phyloP scores from a whole-genome alignment of 2,329 filamentous ascomycete genomes.

The Alternaria novae-zelandiae region DNA sequence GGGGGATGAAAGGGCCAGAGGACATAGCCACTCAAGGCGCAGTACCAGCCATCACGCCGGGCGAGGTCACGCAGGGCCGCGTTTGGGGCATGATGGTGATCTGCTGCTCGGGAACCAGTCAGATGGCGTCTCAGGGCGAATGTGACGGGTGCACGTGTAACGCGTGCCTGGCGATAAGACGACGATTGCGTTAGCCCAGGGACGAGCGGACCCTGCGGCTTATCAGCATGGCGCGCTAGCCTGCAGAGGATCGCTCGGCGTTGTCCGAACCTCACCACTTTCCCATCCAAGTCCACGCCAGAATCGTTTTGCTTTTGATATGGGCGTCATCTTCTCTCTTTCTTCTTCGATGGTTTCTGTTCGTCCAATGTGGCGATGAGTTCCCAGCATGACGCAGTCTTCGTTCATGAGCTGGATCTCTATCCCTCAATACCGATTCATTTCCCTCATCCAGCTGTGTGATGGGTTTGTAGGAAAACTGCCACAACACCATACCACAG shows the following conservation, averaged over 20 bases:
- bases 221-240: slow-evolving; percentile 12
- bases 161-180: slow-evolving; percentile 15
- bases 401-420: neutral
- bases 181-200: slow-evolving; percentile 1
- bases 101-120: slow-evolving; percentile 11
- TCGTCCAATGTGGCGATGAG: neutral
- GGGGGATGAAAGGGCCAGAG: slow-evolving; percentile 21
- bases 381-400: neutral
- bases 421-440: neutral
- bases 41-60: slow-evolving; percentile 30
- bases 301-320: neutral
- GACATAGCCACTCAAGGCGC: slow-evolving; percentile 43
- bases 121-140: slow-evolving; percentile 11
- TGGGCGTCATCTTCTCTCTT: neutral
- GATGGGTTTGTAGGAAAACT: neutral
- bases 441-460: neutral
- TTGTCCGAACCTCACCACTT: neutral
- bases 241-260: neutral
- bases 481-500: neutral
- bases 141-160: slow-evolving; percentile 18
- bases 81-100: slow-evolving; percentile 44
- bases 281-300: neutral
- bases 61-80: slow-evolving; percentile 34
- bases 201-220: slow-evolving; percentile 4
- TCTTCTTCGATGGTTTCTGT: neutral